phyloP scores from a whole-genome alignment of 139 green algal species.

The Chlamydomonas eustigma region DNA sequence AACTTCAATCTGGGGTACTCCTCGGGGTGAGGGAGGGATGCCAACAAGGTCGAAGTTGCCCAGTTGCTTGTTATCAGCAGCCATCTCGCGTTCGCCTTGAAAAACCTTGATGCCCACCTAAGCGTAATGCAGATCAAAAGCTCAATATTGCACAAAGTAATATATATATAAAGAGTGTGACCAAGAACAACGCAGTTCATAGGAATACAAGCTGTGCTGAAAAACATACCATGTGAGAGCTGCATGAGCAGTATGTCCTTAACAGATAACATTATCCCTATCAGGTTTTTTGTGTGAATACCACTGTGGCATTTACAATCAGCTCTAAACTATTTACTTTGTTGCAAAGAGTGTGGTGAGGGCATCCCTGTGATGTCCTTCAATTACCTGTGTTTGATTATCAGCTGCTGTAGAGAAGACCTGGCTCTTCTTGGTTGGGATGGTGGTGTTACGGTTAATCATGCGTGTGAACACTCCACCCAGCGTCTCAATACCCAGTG shows the following conservation, averaged over 20 bases:
- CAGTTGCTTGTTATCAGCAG: slow-evolving; percentile 97
- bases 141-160: too few relatives aligned
- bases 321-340: too few relatives aligned
- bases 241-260: too few relatives aligned
- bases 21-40: slow-evolving; percentile 91
- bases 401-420: slow-evolving; percentile 95
- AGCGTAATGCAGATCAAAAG: neutral
- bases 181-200: neutral
- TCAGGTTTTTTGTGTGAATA: too few relatives aligned
- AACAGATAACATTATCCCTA: too few relatives aligned
- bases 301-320: too few relatives aligned
- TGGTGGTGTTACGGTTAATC: slow-evolving; percentile 98
- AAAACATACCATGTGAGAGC: too few relatives aligned
- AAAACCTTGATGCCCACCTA: slow-evolving; percentile 99
- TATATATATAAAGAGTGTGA: neutral
- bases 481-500: slow-evolving; percentile 97
- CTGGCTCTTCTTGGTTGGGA: slow-evolving; percentile 97
- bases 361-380: too few relatives aligned
- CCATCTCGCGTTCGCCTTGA: slow-evolving; percentile 99
- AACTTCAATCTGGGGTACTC: slow-evolving; percentile 69
- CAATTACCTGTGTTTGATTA: slow-evolving; percentile 92
- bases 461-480: slow-evolving; percentile 98
- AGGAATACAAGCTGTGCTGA: too few relatives aligned
- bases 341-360: too few relatives aligned
- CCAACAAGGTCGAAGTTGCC: slow-evolving; percentile 98